Evolutionary conservation across 768 basidiomycete species (phyloP).

Genomic region (Boletus insuetus): DNA sequence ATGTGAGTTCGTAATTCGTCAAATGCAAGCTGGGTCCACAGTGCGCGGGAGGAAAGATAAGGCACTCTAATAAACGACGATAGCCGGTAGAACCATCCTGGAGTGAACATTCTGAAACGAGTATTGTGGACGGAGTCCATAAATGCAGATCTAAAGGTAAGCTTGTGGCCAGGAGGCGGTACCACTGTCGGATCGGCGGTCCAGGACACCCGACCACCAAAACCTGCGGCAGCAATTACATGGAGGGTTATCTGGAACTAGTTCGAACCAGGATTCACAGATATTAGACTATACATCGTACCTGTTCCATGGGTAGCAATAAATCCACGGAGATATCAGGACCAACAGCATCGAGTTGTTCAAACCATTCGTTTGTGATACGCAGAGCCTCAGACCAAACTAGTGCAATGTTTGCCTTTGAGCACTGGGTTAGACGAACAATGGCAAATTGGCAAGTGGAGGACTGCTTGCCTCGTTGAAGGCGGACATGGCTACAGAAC

Average conservation of each 20-base stretch:
- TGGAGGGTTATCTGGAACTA: conserved; percentile 34
- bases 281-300: not conserved
- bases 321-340: conserved; percentile 21
- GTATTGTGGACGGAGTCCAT: conserved; percentile 18
- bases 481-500: conserved; percentile 43
- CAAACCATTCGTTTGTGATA: conserved; percentile 42
- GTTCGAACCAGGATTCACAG: not conserved
- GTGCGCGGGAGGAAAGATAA: conserved; percentile 31
- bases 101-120: conserved; percentile 30
- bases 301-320: conserved; percentile 11
- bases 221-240: conserved; percentile 40
- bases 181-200: conserved; percentile 26
- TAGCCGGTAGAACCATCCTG: conserved; percentile 33
- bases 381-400: conserved; percentile 47
- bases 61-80: conserved; percentile 32
- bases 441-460: not conserved
- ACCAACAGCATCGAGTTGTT: conserved; percentile 30
- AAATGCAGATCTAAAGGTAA: conserved; percentile 39
- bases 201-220: conserved; percentile 38
- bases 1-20: conserved; percentile 40
- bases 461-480: conserved; percentile 43
- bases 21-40: conserved; percentile 32
- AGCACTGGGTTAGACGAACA: not conserved
- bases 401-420: conserved; percentile 44
- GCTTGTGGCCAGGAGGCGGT: conserved; percentile 29